These are phyloP conservation scores for Nemania bipapillata DNA, from an alignment of 2,329 filamentous ascomycete genomes.

Conservation along the genomic window DNA sequence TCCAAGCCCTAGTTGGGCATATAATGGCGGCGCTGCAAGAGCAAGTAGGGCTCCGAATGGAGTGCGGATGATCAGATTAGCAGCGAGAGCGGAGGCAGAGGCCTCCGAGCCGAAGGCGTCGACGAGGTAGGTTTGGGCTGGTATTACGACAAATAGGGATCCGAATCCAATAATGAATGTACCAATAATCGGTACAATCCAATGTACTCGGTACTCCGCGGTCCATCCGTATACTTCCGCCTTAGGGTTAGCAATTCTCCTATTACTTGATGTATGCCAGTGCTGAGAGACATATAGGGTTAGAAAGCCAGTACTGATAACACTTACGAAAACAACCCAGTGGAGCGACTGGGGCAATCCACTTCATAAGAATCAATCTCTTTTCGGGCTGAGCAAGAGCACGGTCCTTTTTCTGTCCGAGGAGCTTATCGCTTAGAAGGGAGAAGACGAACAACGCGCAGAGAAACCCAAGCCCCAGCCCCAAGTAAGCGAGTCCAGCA, in stretches of 20 bases:
- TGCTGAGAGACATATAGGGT: background rate
- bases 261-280: background rate
- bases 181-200: slow-evolving; percentile 35
- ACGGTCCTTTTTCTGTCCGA: slow-evolving; percentile 19
- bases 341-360: slow-evolving; percentile 30
- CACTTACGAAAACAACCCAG: slow-evolving; percentile 31
- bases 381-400: slow-evolving; percentile 22
- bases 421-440: slow-evolving; percentile 26
- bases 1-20: slow-evolving; percentile 26
- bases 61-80: slow-evolving; percentile 28
- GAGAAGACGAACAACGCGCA: slow-evolving; percentile 27
- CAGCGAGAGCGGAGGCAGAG: slow-evolving; percentile 31
- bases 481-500: slow-evolving; percentile 30
- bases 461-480: slow-evolving; percentile 28
- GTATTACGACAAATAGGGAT: slow-evolving; percentile 25
- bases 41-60: slow-evolving; percentile 29
- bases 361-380: slow-evolving; percentile 35
- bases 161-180: slow-evolving; percentile 34
- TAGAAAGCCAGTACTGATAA: background rate
- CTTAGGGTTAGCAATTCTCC: background rate
- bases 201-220: slow-evolving; percentile 30
- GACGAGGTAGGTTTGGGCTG: slow-evolving; percentile 29
- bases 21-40: slow-evolving; percentile 29
- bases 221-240: slow-evolving; percentile 34
- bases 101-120: slow-evolving; percentile 31